Evolutionary conservation across 2,329 filamentous ascomycete species (phyloP), one percentile per base, ranked within the genome.

Genomic region (Alternaria solani): DNA sequence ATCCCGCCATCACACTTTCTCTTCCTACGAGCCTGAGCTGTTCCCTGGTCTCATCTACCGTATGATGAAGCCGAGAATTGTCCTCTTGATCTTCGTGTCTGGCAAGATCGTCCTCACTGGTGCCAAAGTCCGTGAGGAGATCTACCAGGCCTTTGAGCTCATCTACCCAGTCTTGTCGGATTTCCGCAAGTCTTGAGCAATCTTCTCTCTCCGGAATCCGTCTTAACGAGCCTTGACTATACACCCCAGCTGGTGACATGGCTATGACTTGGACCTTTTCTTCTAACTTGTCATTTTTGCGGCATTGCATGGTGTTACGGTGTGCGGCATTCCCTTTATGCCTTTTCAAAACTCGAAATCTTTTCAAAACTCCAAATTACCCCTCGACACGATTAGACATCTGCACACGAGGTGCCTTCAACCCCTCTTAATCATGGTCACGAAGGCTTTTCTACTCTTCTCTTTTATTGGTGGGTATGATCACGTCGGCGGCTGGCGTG

Each of bases 31-130:
- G 81, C 95, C 95, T 69, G 95, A 99, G 79, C 81, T 99, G 79
- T 99, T 98, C 87, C 95, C 95, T 75, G 95, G 95, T 88, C 89
- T 99, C 53, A 99, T 99, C 83, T 99, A 99, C 83, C 93, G 95
- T 80, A 99, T 99, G 95, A 97, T 98, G 86, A 98, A 98, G 86
- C 95, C 95, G 20, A 98, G 98, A 89, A 97, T 98, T 70, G 94
- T 98, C 55, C 89, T 98, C 26, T 85, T 98, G 77, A 97, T 99
- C 81, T 98, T 98, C 84, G 94, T 98, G 75, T 95, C 91, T 75
- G 95, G 94, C 76, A 98, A 98, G 87, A 98, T 98, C 64, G 95
- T 98, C 75, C 87, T 98, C 78, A 98, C 95, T 42, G 95, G 95
- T 76, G 95, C 95, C 69, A 98, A 99, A 80, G 94, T 98, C 67